These are phyloP conservation scores for Xylariaceae sp. DNA, from an alignment of 2,329 filamentous ascomycete species.

Conservation along the genomic window DNA sequence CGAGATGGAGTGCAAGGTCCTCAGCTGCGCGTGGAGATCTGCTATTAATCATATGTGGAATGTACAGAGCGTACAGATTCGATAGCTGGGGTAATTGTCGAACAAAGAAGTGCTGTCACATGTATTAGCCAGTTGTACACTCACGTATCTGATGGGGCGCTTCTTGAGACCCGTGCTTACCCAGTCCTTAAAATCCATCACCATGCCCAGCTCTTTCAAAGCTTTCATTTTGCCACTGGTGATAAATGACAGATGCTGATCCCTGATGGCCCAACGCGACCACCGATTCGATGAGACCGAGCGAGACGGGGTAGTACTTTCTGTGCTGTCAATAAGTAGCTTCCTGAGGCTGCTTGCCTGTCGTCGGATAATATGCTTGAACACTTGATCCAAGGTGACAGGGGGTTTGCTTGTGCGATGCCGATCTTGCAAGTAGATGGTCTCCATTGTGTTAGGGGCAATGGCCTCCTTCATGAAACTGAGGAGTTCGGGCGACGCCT, in stretches of 20 bases:
- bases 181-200: constrained; percentile 73
- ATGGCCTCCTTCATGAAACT: constrained; percentile 72
- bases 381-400: constrained; percentile 66
- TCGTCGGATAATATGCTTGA: constrained; percentile 62
- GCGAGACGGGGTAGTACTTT: constrained; percentile 40
- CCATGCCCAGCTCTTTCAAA: constrained; percentile 65
- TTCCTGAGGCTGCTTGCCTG: constrained; percentile 68
- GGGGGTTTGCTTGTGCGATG: constrained; percentile 43
- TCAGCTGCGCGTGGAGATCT: constrained; percentile 36
- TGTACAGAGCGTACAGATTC: constrained; percentile 64
- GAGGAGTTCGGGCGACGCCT: constrained; percentile 62
- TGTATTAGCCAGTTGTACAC: constrained; percentile 4
- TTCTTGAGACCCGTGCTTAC: constrained; percentile 43
- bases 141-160: neutral
- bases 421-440: constrained; percentile 68
- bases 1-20: constrained; percentile 69
- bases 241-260: constrained; percentile 65
- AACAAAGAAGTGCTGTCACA: constrained; percentile 65
- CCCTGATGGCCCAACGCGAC: constrained; percentile 65
- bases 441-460: constrained; percentile 73
- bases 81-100: constrained; percentile 66
- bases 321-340: constrained; percentile 66
- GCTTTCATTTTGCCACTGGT: constrained; percentile 70
- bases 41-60: constrained; percentile 58
- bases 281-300: constrained; percentile 42